A percentile compares a stretch with the other conserved stretches of the same genome.
phyloP scores from a whole-genome alignment of 2,329 filamentous ascomycete species.

The Knufia fluminis region DNA sequence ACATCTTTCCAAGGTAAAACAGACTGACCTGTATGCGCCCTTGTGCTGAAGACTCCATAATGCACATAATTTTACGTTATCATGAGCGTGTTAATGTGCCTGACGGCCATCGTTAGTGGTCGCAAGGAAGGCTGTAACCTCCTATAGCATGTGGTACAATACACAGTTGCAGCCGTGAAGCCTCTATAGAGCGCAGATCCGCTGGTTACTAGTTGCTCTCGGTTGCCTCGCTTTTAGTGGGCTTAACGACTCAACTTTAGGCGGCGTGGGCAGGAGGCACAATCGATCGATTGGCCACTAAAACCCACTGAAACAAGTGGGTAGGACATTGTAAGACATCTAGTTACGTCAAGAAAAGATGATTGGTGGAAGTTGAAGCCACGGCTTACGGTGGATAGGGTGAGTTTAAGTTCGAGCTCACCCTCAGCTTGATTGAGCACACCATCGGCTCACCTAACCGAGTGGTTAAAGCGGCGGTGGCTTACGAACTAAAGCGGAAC shows the following conservation, averaged over 20 bases:
- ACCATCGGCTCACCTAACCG: conserved; percentile 3
- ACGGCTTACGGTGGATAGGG: not conserved
- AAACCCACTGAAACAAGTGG: conserved; percentile 1
- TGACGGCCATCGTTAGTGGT: not conserved
- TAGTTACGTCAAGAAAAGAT: not conserved
- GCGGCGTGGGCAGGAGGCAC: not conserved
- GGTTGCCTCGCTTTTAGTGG: not conserved
- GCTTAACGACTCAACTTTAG: conserved; percentile 1
- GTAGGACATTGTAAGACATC: not conserved
- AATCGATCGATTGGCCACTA: conserved; percentile 2
- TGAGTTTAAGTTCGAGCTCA: conserved; percentile 2
- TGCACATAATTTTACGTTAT: not conserved
- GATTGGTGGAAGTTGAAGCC: conserved; percentile 1
- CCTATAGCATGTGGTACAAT: not conserved
- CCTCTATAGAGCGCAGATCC: not conserved
- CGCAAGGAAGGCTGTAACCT: conserved; percentile 2
- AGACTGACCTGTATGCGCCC: conserved; percentile 1
- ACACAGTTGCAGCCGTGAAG: conserved; percentile 1
- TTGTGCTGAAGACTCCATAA: not conserved
- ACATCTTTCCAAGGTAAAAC: conserved; percentile 1
- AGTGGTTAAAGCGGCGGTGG: conserved; percentile 2
- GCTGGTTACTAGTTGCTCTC: too few species aligned
- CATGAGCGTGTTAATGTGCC: not conserved
- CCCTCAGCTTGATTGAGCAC: conserved; percentile 3
- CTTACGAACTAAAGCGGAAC: conserved; percentile 3